Conservation (phyloP, 1,139 yeast genomes). For the Wickerhamomyces sp. region DNA sequence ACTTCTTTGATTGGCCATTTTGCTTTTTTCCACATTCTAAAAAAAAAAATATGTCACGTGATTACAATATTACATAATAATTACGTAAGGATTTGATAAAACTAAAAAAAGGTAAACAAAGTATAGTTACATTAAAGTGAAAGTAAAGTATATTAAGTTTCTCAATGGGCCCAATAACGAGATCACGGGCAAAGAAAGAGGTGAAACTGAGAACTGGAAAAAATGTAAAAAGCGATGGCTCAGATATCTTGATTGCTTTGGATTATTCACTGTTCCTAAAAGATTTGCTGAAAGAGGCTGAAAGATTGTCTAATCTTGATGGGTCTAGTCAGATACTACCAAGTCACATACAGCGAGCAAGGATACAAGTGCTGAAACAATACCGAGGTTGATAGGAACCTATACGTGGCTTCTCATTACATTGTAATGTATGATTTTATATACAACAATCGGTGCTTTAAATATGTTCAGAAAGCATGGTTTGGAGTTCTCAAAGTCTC, state of each 20-base stretch:
- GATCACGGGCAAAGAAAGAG: slow-evolving; percentile 9
- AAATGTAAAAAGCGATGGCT: slow-evolving; percentile 30
- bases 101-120: too few species aligned
- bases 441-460: too few species aligned
- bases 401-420: neutral
- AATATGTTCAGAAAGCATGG: slow-evolving; percentile 23
- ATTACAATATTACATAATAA: too few species aligned
- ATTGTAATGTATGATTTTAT: slow-evolving; percentile 1
- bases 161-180: slow-evolving; percentile 16
- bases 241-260: slow-evolving; percentile 43
- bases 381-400: slow-evolving; percentile 16
- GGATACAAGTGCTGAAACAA: slow-evolving; percentile 12
- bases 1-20: too few species aligned
- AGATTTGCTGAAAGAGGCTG: slow-evolving; percentile 34
- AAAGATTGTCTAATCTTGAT: slow-evolving; percentile 28
- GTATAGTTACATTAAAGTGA: neutral
- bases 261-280: slow-evolving; percentile 44
- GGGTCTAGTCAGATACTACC: slow-evolving; percentile 34
- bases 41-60: too few species aligned
- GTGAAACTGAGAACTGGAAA: slow-evolving; percentile 8
- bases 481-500: slow-evolving; percentile 35
- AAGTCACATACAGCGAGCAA: slow-evolving; percentile 30
- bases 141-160: neutral
- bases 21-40: too few species aligned
- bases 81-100: too few species aligned